Evolutionary conservation across 768 basidiomycete genomes (phyloP).

Genomic region (Tricholoma flavovirens): DNA sequence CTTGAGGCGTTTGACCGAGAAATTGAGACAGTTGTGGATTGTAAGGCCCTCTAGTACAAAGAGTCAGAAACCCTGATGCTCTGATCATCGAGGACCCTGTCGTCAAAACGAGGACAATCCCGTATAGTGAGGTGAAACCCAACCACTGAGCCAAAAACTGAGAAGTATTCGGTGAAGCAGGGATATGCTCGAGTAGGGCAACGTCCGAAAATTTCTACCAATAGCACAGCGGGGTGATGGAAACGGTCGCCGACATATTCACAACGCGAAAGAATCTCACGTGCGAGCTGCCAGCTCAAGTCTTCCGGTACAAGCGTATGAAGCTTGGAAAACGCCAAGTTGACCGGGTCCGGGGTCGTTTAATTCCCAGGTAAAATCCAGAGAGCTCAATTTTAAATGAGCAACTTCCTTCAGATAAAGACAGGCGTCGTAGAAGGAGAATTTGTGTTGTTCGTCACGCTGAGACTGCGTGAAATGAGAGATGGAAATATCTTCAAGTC

Average conservation of each 20-base stretch:
- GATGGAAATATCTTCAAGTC: slow-evolving; percentile 6
- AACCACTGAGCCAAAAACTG: neutral
- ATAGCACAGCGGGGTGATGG: neutral
- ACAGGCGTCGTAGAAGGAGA: neutral
- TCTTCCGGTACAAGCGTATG: neutral
- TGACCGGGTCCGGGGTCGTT: neutral
- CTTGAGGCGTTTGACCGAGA: neutral
- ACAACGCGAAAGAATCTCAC: neutral
- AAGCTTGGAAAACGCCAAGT: neutral
- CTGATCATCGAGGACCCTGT: neutral
- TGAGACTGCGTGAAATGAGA: neutral
- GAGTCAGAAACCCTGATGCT: neutral
- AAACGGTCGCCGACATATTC: neutral
- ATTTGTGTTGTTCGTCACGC: neutral
- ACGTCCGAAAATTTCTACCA: neutral
- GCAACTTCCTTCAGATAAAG: neutral
- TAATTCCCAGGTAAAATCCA: neutral
- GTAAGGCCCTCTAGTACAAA: neutral
- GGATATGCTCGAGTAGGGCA: neutral
- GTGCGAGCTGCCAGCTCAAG: neutral
- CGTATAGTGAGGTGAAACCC: neutral
- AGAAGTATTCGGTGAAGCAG: neutral
- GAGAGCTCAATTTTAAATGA: neutral
- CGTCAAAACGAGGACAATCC: neutral
- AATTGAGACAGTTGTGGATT: neutral